Evolutionary conservation across 2,329 filamentous ascomycete genomes (phyloP).

Genomic region (Claviceps sorghi): DNA sequence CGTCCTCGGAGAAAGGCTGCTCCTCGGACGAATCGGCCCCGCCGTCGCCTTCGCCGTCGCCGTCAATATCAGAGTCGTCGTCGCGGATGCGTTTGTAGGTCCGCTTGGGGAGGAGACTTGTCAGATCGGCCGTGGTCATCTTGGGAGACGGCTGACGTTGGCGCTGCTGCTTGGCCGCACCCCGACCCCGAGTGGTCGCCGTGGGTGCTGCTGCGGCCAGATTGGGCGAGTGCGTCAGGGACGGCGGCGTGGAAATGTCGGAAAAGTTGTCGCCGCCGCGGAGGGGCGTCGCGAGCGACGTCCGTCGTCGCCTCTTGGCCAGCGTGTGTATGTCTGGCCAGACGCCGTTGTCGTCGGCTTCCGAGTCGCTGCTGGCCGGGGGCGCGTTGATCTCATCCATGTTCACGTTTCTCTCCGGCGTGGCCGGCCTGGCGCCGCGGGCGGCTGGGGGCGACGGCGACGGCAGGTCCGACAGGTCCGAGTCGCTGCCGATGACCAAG

Average conservation of each 20-base stretch:
- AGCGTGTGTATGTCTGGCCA: constrained; percentile 40
- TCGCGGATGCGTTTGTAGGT: constrained; percentile 27
- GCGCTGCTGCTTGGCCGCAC: constrained; percentile 14
- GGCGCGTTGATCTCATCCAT: constrained; percentile 38
- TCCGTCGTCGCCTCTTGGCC: constrained; percentile 29
- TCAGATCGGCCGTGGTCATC: constrained; percentile 39
- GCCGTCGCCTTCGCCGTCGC: constrained; percentile 19
- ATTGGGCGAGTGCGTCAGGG: constrained; percentile 52
- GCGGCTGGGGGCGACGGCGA: constrained; percentile 18
- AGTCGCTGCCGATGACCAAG: constrained; percentile 20
- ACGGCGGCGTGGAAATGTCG: constrained; percentile 48
- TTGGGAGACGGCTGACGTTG: constrained; percentile 24
- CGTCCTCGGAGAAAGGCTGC: constrained; percentile 38
- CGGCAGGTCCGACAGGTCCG: constrained; percentile 22
- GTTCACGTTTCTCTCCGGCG: constrained; percentile 23
- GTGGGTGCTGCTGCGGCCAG: constrained; percentile 16
- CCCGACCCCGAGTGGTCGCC: constrained; percentile 14
- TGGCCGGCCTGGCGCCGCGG: constrained; percentile 19
- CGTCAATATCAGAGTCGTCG: constrained; percentile 23
- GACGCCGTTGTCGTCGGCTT: constrained; percentile 25
- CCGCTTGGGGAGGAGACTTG: constrained; percentile 38
- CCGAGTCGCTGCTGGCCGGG: constrained; percentile 38
- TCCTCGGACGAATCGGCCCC: constrained; percentile 31
- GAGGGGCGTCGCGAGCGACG: constrained; percentile 22
- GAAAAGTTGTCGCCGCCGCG: constrained; percentile 26